These are phyloP conservation scores for Dictyostelium gargantuum DNA, from an alignment of 208 protist genomes.

Conservation along the genomic window DNA sequence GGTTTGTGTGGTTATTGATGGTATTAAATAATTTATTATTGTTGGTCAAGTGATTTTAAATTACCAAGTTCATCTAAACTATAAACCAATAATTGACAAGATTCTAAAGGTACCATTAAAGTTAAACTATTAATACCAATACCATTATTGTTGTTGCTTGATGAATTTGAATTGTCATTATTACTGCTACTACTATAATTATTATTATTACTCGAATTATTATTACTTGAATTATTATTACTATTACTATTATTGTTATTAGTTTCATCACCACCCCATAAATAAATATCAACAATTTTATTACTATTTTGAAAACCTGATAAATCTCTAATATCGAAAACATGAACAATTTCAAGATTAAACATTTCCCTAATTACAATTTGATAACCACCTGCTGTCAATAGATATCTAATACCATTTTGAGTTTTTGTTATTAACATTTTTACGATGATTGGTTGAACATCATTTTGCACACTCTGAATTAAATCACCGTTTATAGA, in stretches of 20 bases:
- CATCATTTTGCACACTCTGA: neutral
- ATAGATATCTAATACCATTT: neutral
- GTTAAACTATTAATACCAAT: neutral
- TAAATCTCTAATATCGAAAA: slow-evolving; percentile 41
- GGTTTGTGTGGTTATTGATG: too few relatives aligned
- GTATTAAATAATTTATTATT: neutral
- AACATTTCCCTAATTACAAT: slow-evolving; percentile 31
- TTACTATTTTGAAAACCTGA: slow-evolving; percentile 7
- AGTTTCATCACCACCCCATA: neutral
- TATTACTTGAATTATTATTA: neutral
- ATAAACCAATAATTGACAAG: slow-evolving; percentile 56
- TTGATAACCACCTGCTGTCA: slow-evolving; percentile 43
- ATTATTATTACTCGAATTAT: neutral
- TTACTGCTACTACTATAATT: too few relatives aligned
- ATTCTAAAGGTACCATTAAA: slow-evolving; percentile 27
- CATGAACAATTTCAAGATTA: slow-evolving; percentile 31
- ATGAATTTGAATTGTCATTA: too few relatives aligned
- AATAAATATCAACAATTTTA: slow-evolving; percentile 9
- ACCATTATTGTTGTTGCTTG: neutral
- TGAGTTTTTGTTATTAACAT: slow-evolving; percentile 1
- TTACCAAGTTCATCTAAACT: slow-evolving; percentile 30
- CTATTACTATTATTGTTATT: neutral
- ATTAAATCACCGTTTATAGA: slow-evolving; percentile 40
- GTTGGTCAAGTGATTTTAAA: neutral
- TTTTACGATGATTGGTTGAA: slow-evolving; percentile 40